Evolutionary conservation across 2,329 filamentous ascomycete genomes (phyloP), one percentile per base, ranked within the genome.

Genomic region (Neodidymelliopsis sp.): DNA sequence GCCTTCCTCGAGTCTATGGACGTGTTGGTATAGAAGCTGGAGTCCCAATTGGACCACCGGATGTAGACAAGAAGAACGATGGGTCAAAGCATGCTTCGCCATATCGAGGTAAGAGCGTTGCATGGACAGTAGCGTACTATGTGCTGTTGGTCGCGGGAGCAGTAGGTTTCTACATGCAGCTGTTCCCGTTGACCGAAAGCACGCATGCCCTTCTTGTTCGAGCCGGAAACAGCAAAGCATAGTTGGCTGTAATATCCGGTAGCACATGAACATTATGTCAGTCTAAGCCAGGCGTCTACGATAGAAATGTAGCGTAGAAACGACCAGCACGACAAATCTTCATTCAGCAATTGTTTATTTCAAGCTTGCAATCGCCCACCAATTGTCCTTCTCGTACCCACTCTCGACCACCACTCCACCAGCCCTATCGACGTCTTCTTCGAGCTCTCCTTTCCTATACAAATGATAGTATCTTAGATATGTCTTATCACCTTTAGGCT

Each of bases 331-430:
- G n/a, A n/a, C n/a, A n/a, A n/a, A n/a, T n/a, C n/a, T n/a, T n/a
- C n/a, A n/a, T n/a, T n/a, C n/a, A 27, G 7, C 24, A 27, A 27
- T 27, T 27, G 18, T 12, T 53, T 28, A 59, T 27, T 22, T 47
- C 3, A 46, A 39, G 12, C 42, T 54, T 11, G 79, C 82, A 69
- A 96, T 86, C 43, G 86, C 91, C 93, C 93, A 99, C 94, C 94
- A 97, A 75, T 99, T 99, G 70, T 97, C 94, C 77, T 87, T 92
- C 70, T 99, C 94, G 74, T 97, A 99, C 24, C 94, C 94, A 51
- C 84, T 85, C 58, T 90, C 86, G 18, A 94, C 64, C 11, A 97
- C 84, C 37, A 74, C 75, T 6, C 92, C 94, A 13, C 91, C 91
- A 15, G 88, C 92, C 12, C 81, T 80, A 39, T 73, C 71, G 48